Conservation (phyloP, 164 flowering plant genomes). For the Platanus orientalis region DNA sequence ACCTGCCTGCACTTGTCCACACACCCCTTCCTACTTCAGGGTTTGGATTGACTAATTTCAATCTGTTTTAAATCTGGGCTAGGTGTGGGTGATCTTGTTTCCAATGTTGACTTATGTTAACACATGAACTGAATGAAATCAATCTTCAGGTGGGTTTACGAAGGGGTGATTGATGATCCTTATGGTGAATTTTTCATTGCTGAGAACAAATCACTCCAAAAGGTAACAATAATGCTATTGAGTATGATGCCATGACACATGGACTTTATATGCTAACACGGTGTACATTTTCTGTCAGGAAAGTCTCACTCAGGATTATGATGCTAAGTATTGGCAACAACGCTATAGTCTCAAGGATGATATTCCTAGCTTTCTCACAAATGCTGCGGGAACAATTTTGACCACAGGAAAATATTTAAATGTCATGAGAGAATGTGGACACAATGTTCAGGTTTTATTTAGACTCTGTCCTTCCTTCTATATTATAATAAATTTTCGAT, state of each 20-base stretch:
- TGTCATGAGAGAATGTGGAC: constrained; percentile 99
- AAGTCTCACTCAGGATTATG: constrained; percentile 87
- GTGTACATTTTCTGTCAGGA: constrained; percentile 45
- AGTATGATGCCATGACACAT: neutral
- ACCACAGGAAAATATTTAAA: constrained; percentile 97
- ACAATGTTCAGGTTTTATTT: constrained; percentile 73
- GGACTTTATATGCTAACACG: constrained; percentile 17
- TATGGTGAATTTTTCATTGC: constrained; percentile 94
- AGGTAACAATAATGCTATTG: constrained; percentile 44
- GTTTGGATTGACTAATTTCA: neutral
- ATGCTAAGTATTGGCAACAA: constrained; percentile 91
- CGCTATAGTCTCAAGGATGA: constrained; percentile 92
- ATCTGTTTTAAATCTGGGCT: neutral
- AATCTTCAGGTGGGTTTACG: constrained; percentile 85
- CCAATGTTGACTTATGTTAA: neutral
- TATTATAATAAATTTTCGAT: neutral
- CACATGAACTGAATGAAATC: constrained; percentile 9
- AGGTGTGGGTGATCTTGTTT: neutral
- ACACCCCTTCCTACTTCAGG: too few species aligned
- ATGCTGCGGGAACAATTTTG: constrained; percentile 80
- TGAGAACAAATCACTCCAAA: constrained; percentile 82
- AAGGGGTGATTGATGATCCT: constrained; percentile 97
- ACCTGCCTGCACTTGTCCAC: too few species aligned
- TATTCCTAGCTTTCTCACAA: constrained; percentile 91
- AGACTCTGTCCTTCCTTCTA: neutral